These are phyloP conservation scores for Dinochytrium kinnereticum DNA, from an alignment of 371 early-diverging fungal genomes.

Conservation along the genomic window DNA sequence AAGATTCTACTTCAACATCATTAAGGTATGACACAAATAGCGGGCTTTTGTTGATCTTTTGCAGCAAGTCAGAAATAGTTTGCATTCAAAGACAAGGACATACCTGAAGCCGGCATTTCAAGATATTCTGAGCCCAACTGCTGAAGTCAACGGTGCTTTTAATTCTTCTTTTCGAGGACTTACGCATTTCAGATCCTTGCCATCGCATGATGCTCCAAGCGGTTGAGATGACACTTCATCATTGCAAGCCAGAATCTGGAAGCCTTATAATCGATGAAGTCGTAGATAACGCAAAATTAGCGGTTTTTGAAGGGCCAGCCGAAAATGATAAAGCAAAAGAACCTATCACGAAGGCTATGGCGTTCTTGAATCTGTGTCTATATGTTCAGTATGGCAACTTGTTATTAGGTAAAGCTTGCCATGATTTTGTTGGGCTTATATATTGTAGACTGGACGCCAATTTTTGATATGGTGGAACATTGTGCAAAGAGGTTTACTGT, in stretches of 20 bases:
- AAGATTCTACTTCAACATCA: slow-evolving; percentile 77
- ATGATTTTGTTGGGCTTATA: no score
- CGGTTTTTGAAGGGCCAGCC: no score
- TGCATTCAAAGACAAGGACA: slow-evolving; percentile 28
- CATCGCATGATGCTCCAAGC: not conserved
- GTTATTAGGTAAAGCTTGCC: not conserved
- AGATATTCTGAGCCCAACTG: not conserved
- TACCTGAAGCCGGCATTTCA: not conserved
- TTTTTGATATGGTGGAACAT: not conserved
- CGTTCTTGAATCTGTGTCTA: not conserved
- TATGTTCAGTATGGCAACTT: not conserved
- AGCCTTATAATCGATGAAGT: not conserved
- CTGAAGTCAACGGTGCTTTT: slow-evolving; percentile 6
- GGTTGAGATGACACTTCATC: slow-evolving; percentile 6
- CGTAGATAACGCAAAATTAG: not conserved
- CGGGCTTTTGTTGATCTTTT: not conserved
- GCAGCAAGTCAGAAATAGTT: slow-evolving; percentile 31
- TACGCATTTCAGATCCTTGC: not conserved
- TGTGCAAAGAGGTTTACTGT: not conserved
- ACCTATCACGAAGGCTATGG: not conserved
- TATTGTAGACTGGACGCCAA: not conserved
- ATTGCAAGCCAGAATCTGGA: not conserved
- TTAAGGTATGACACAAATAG: slow-evolving; percentile 55
- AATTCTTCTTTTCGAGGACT: slow-evolving; percentile 15
- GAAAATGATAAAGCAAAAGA: no score